Evolutionary conservation across 1,139 yeast species (phyloP), one percentile per base, ranked within the genome.

Genomic region (Kazachstania sp.): DNA sequence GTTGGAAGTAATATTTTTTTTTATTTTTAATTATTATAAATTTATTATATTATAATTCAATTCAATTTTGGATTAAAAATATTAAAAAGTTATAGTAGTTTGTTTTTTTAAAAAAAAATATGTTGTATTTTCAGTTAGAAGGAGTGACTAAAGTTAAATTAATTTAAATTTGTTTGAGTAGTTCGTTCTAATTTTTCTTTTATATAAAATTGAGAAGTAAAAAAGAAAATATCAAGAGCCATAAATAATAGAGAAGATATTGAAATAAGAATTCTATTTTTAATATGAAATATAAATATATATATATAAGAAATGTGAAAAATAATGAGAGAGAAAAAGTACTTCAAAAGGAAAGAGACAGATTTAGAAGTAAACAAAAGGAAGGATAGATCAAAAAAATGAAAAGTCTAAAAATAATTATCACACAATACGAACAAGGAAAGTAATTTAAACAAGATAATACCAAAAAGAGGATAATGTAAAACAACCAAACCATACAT

Each of bases 131-230:
- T 23, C 28, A 23, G 28, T 16, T 38, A 20, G 36, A 44, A 44
- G 43, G 46, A 44, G 32, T 39, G 46, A 44, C 43, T 31, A 20
- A 44, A 34, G 39, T 43, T 16, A 19, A 29, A 30, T 23, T 13
- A 23, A 12, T 23, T n/a, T 15, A 31, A 31, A 18, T 26, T 38
- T 30, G 29, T 20, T 37, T 37, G 29, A 37, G 39, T 18, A n/a
- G 15, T 20, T 36, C 28, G 38, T 5, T 36, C 38, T 36, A 36
- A 2, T 36, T 36, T 36, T 36, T 11, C 6, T 36, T 18, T 4
- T 20, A 36, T 23, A 23, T 23, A 9, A 23, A 23, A 23, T 2
- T 23, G 8, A 2, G 8, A 32, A 6, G 8, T 32, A 32, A 15
- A 32, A 7, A 15, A 32, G 15, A 15, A 15, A n/a, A 32, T 9